Conservation (phyloP, 305 asterid species). For the Fraxinus sp. region DNA sequence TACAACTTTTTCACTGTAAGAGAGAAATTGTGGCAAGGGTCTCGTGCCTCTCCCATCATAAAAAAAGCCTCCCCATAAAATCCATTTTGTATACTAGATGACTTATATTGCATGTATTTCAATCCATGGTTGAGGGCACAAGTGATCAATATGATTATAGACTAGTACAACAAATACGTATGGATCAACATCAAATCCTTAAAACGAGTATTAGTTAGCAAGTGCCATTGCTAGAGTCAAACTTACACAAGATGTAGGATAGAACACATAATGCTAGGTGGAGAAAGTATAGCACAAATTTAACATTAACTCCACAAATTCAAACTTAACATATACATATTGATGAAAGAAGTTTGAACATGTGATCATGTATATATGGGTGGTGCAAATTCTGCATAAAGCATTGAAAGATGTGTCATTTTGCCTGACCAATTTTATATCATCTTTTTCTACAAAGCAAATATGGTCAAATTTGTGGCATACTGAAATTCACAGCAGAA, state of each 20-base stretch:
- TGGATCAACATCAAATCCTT: background rate
- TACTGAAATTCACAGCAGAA: slow-evolving; percentile 10
- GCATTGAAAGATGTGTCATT: background rate
- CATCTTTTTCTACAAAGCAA: background rate
- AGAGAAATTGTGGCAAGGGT: background rate
- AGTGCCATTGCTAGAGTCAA: background rate
- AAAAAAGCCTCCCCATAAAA: background rate
- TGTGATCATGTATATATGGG: background rate
- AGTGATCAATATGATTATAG: background rate
- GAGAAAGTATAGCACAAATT: background rate
- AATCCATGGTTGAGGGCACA: background rate
- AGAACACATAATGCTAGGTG: background rate
- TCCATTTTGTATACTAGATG: background rate
- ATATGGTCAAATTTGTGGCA: slow-evolving; percentile 19
- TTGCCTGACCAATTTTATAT: background rate
- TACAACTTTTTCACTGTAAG: background rate
- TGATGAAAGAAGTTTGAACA: background rate
- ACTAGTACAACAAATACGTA: background rate
- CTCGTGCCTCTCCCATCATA: background rate
- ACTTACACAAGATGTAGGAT: background rate
- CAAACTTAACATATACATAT: background rate
- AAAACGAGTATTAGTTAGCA: background rate
- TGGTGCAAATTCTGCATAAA: background rate
- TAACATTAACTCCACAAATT: background rate
- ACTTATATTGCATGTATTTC: background rate